phyloP scores from a whole-genome alignment of 1,284 basidiomycete genomes.

The Pseudozyma pruni region DNA sequence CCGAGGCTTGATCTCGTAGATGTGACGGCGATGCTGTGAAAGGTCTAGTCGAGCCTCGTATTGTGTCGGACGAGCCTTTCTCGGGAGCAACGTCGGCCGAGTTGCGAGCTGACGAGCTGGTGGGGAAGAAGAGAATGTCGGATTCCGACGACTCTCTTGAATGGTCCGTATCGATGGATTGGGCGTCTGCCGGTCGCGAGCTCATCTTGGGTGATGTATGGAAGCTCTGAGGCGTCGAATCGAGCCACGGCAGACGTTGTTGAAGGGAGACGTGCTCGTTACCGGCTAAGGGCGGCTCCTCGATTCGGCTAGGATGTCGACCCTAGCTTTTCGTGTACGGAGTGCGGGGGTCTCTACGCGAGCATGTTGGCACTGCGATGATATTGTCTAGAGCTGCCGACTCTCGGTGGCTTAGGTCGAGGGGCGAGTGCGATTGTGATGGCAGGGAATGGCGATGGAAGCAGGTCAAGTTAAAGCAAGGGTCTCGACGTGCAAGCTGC shows the following conservation, averaged over 20 bases:
- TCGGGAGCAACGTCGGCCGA: constrained; percentile 10
- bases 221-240: too few relatives aligned
- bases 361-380: constrained; percentile 7
- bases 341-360: neutral
- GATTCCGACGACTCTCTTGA: constrained; percentile 32
- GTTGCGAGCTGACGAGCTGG: constrained; percentile 34
- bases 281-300: too few relatives aligned
- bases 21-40: constrained; percentile 1
- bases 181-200: constrained; percentile 11
- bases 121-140: constrained; percentile 45
- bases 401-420: neutral
- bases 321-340: too few relatives aligned
- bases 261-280: too few relatives aligned
- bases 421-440: too few relatives aligned
- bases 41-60: constrained; percentile 18
- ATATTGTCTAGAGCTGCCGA: too few relatives aligned
- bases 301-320: too few relatives aligned
- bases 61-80: constrained; percentile 40
- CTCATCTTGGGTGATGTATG: constrained; percentile 17
- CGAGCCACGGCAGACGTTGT: too few relatives aligned
- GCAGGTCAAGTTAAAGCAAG: too few relatives aligned
- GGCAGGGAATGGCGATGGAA: neutral
- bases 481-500: constrained; percentile 1
- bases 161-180: constrained; percentile 25
- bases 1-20: constrained; percentile 4